Evolutionary conservation across 139 green algal species (phyloP).

Genomic region (Desmodesmus armatus): DNA sequence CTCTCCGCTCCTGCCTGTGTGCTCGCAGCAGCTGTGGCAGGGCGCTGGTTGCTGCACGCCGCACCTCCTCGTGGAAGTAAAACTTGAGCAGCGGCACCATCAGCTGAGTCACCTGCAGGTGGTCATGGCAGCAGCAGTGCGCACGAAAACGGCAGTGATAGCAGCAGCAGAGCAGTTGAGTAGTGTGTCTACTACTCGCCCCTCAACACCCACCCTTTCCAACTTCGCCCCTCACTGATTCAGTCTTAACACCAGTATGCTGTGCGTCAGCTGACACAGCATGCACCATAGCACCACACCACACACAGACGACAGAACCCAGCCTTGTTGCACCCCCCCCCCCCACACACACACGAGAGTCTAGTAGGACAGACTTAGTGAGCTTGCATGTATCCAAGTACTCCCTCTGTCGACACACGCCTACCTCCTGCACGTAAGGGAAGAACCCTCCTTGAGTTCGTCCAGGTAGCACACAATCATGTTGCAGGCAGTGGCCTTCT

Average conservation of each 20-base stretch:
- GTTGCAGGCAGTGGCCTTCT: constrained; percentile 98
- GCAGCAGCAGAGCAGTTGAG: not conserved
- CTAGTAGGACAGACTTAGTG: no score
- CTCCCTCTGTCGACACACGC: no score
- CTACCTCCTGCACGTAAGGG: constrained; percentile 90
- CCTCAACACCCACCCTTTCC: no score
- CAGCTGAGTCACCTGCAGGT: constrained; percentile 30
- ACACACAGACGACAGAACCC: not conserved
- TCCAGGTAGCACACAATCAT: constrained; percentile 99
- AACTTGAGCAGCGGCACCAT: constrained; percentile 90
- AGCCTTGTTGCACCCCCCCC: not conserved
- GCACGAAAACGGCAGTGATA: no score
- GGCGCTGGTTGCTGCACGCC: constrained; percentile 65
- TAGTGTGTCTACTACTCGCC: no score
- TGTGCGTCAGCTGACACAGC: no score
- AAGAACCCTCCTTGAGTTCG: constrained; percentile 97
- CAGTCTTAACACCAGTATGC: no score
- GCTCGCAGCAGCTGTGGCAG: constrained; percentile 91
- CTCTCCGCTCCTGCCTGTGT: constrained; percentile 25
- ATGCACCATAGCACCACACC: no score
- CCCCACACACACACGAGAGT: no score
- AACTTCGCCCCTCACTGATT: no score
- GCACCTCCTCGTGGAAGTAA: constrained; percentile 97
- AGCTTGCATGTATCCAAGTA: no score
- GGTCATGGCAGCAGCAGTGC: no score